Base-by-base conservation (phyloP, 2,329 filamentous ascomycete genomes). In the Ilyonectria destructans region DNA sequence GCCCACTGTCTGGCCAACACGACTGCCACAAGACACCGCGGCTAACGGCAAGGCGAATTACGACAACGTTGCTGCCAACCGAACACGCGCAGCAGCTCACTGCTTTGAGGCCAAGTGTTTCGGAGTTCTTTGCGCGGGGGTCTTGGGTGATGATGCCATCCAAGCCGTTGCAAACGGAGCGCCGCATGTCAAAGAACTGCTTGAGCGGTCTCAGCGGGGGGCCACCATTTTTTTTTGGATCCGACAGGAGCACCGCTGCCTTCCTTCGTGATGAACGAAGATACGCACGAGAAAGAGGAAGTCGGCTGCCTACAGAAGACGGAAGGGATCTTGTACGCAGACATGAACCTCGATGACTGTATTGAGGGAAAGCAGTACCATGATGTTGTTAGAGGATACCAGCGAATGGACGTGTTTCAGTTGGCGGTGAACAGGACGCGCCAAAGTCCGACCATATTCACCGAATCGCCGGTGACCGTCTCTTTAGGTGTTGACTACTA, bases 91-190 rank as follows among this genome's bases (percentile, higher is more conserved):
- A 2, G 86, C 86, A 0, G 86, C 86, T 0, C 87, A 89, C 72
- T 89, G 86, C 69, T 89, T 90, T 68, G 88, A 89, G 62, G 87
- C 85, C 0, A 89, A 89, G 69, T 86, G 83, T 51, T 89, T 89
- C 55, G 87, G 87, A 0, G 82, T 89, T 1, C 73, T 87, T n/a
- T 87, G 85, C 68, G 80, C 84, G 0, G 83, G 83, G 0, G 72
- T 81, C 23, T 74, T 89, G 0, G 83, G 81, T 23, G 51, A 81
- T 0, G 78, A 82, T 17, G 81, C 81, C 0, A 80, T 86, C 2
- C 76, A 83, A 2, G 68, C 69, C 0, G 71, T 83, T 4, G 69
- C 79, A 0, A n/a, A n/a, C n/a, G n/a, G n/a, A n/a, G n/a, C n/a
- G n/a, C n/a, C n/a, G n/a, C n/a, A n/a, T n/a, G n/a, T n/a, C n/a